These are phyloP conservation scores for Stachybotrys elegans DNA, from an alignment of 2,329 filamentous ascomycete genomes.

Conservation along the genomic window DNA sequence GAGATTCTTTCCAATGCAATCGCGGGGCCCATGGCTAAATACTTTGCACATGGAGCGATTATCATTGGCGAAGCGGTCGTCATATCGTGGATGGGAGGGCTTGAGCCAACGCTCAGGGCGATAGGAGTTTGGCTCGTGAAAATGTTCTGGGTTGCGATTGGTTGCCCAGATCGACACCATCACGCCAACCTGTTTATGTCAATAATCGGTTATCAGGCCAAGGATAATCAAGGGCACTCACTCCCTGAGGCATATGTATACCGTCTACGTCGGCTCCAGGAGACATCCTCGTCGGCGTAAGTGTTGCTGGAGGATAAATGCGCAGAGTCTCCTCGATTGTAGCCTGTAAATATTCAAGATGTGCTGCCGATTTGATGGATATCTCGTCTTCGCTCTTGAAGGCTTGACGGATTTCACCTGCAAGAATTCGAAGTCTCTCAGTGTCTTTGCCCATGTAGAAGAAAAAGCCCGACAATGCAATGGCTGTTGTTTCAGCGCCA, in stretches of 20 bases:
- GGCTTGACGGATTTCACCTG: conserved; percentile 26
- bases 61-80: conserved; percentile 34
- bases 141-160: conserved; percentile 38
- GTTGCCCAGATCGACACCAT: conserved; percentile 38
- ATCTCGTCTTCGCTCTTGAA: conserved; percentile 33
- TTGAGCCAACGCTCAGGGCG: conserved; percentile 41
- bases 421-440: conserved; percentile 21
- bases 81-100: conserved; percentile 20
- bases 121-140: conserved; percentile 38
- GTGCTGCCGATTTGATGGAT: conserved; percentile 22
- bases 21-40: conserved; percentile 32
- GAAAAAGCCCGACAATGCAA: conserved; percentile 20
- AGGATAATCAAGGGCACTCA: conserved; percentile 14
- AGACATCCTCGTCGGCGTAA: conserved; percentile 19
- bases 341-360: conserved; percentile 31
- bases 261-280: conserved; percentile 28
- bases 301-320: conserved; percentile 29
- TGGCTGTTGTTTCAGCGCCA: conserved; percentile 29
- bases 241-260: conserved; percentile 26
- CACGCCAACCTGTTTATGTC: conserved; percentile 37
- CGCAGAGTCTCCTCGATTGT: conserved; percentile 37
- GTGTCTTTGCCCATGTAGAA: conserved; percentile 27
- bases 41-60: conserved; percentile 28
- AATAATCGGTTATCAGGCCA: conserved; percentile 10
- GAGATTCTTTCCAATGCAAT: conserved; percentile 35